phyloP scores from a whole-genome alignment of 345 rosid genomes.

The Citropsis articulata region DNA sequence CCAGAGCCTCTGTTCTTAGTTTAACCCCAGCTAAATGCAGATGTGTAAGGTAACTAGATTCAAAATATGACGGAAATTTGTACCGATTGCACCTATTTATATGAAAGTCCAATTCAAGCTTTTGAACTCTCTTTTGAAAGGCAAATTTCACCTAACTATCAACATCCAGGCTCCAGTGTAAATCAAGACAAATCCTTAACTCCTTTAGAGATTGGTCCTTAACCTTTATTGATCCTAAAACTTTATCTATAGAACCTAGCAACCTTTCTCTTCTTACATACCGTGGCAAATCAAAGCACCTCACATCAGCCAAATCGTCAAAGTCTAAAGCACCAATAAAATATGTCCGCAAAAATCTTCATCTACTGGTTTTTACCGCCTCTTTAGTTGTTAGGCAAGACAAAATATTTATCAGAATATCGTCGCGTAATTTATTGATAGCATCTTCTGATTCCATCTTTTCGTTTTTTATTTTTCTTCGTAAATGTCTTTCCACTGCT shows the following conservation, averaged over 20 bases:
- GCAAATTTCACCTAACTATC: neutral
- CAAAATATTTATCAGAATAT: no score
- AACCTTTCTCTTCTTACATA: neutral
- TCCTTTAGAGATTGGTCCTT: neutral
- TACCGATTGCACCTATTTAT: neutral
- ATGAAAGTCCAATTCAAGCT: neutral
- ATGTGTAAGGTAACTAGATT: neutral
- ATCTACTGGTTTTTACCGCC: neutral
- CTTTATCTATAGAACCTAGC: neutral
- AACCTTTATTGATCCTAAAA: neutral
- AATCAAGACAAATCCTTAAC: neutral
- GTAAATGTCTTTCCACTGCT: no score
- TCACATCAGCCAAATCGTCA: neutral
- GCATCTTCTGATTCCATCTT: neutral
- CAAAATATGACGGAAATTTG: neutral
- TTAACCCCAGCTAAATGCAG: neutral
- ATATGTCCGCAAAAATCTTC: neutral
- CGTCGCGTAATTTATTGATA: neutral
- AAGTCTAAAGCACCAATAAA: neutral
- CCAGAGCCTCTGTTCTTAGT: neutral
- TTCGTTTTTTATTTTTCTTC: no score
- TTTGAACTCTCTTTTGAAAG: neutral
- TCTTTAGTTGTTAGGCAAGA: neutral
- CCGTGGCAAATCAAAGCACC: neutral
- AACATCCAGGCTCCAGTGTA: neutral